These are phyloP conservation scores for Entomortierella lignicola DNA, from an alignment of 192 early-diverging fungal genomes.

Conservation along the genomic window DNA sequence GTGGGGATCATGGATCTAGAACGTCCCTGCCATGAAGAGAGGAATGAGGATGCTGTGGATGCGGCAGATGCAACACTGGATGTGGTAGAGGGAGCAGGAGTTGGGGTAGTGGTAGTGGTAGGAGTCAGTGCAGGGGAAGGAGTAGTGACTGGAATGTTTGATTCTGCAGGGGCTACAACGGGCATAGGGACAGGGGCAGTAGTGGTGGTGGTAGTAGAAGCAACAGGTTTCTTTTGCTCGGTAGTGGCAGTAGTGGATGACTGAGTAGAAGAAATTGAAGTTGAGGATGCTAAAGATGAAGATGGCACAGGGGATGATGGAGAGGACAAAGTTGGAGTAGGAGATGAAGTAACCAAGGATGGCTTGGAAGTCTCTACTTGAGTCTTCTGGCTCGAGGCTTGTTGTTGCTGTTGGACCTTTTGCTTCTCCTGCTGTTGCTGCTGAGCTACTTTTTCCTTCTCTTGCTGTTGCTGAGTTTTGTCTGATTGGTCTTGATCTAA, in stretches of 20 bases:
- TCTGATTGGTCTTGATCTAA: slow-evolving; percentile 8
- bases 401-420: neutral
- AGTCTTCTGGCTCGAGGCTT: slow-evolving; percentile 2
- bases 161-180: neutral
- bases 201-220: too few relatives aligned
- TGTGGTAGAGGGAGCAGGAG: slow-evolving; percentile 5
- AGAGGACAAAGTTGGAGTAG: neutral
- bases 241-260: slow-evolving; percentile 10
- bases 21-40: slow-evolving; percentile 45
- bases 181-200: neutral
- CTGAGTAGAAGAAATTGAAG: neutral
- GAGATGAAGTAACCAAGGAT: neutral
- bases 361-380: neutral
- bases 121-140: neutral
- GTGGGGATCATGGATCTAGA: slow-evolving; percentile 39
- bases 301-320: neutral
- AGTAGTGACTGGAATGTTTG: neutral
- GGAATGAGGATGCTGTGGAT: slow-evolving; percentile 31
- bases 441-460: neutral
- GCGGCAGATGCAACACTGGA: neutral
- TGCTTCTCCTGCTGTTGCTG: neutral
- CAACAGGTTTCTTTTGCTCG: neutral
- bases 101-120: neutral
- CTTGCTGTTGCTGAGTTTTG: too few relatives aligned
- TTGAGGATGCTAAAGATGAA: neutral